These are phyloP conservation scores for Kentomonas sorsogonicus DNA, from an alignment of 208 protist genomes.

Conservation along the genomic window DNA sequence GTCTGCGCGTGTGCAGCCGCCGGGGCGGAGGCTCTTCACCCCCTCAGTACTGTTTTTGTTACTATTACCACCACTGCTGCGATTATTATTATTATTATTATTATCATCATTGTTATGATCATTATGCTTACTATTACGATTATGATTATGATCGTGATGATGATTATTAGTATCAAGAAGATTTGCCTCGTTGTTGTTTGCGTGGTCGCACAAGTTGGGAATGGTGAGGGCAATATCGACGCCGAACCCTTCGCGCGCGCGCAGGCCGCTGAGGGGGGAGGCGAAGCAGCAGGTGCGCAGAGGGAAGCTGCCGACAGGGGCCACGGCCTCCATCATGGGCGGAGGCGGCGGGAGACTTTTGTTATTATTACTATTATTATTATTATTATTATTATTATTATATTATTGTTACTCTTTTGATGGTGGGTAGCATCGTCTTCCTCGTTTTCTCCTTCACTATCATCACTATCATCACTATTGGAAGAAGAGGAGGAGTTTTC, in stretches of 20 bases:
- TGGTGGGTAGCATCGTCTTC: not conserved
- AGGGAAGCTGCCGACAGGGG: constrained; percentile 68
- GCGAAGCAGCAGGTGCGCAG: constrained; percentile 69
- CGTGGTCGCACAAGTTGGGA: no score
- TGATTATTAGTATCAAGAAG: no score
- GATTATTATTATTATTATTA: not conserved
- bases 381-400: constrained; percentile 10
- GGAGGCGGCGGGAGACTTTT: constrained; percentile 5
- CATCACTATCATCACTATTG: no score
- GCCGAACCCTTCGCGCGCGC: constrained; percentile 51
- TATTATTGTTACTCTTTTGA: constrained; percentile 7
- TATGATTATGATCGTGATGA: constrained; percentile 5
- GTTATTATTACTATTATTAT: constrained; percentile 8
- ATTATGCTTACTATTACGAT: not conserved
- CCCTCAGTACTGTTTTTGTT: no score
- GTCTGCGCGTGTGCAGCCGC: constrained; percentile 55
- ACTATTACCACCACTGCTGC: not conserved
- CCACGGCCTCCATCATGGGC: constrained; percentile 29
- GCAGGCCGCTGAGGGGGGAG: constrained; percentile 48
- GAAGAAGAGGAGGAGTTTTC: no score
- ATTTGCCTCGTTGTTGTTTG: no score
- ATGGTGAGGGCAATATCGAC: constrained; percentile 69
- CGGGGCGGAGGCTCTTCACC: no score
- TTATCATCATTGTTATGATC: not conserved
- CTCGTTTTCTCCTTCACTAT: constrained; percentile 8